Conservation (phyloP, 208 protist species). For the Leishmania amazonensis region DNA sequence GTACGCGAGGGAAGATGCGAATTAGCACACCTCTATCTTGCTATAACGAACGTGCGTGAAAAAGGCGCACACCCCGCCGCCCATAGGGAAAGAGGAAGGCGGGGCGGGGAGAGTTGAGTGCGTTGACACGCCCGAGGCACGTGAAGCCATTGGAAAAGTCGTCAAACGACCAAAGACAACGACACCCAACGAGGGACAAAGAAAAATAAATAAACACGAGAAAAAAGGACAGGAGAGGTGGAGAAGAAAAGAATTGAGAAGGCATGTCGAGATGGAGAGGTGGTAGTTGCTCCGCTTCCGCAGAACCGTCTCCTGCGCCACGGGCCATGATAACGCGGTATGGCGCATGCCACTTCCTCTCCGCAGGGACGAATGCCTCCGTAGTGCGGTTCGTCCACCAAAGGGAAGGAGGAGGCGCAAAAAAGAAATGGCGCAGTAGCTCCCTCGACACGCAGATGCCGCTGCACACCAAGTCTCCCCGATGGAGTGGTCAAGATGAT, state of each 20-base stretch:
- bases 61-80: background rate
- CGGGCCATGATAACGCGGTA: background rate
- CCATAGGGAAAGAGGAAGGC: background rate
- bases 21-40: background rate
- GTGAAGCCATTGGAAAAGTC: background rate
- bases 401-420: background rate
- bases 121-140: background rate
- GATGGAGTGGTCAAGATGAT: constrained; percentile 3
- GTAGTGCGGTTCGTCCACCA: background rate
- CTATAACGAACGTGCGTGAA: background rate
- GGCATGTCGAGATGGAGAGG: background rate
- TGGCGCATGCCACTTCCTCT: background rate
- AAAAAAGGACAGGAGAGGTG: background rate
- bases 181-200: background rate
- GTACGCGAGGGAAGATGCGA: background rate
- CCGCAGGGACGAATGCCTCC: background rate
- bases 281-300: background rate
- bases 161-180: background rate
- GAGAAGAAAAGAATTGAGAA: background rate
- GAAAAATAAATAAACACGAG: background rate
- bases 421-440: background rate
- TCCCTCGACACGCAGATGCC: background rate
- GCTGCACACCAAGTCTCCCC: background rate
- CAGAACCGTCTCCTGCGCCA: background rate
- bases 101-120: background rate